Evolutionary conservation across 805 yeast genomes (phyloP), one percentile per base, ranked within the genome.

Genomic region (Metschnikowia cerradonensis): DNA sequence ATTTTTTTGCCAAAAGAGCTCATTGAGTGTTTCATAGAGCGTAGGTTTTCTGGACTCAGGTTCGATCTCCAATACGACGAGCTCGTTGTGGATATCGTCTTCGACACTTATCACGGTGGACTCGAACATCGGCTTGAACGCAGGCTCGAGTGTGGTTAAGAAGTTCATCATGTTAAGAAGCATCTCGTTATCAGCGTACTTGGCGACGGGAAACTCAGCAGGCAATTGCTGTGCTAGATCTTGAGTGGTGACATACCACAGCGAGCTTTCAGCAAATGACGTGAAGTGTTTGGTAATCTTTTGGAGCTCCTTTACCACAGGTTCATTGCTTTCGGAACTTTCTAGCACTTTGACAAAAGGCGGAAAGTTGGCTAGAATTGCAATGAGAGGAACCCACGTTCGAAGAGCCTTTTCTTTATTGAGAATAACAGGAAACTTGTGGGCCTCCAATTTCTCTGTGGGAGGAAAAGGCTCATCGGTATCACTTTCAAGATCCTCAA

Each of bases 381-480:
- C 67, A 30, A 78, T 51, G 15, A 78, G 39, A 1, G 81, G 74
- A 3, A 75, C 73, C 56, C 76, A 60, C 52, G 72, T 70, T 42
- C 48, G 50, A 35, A 47, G 39, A 6, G 40, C 51, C 14, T 38
- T 30, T 17, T 20, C 33, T 15, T 31, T 49, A 35, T 50, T 33
- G 26, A 53, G 48, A 11, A 58, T 34, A 19, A 52, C 43, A 4
- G 61, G 61, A 26, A 50, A 49, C 34, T 48, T 39, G n/a, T 54
- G 48, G 37, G 45, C 39, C 3, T 48, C 53, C 1, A 49, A 39
- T 43, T 55, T 57, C 31, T 45, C 41, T 32, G 52, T 58, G 26
- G 55, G 54, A 3, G 58, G 56, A 22, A 44, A 48, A 10, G 45
- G 45, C 22, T 19, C 41, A 15, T 30, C 20, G 11, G n/a, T 35